phyloP scores from a whole-genome alignment of 305 asterid species.

The Rubia peregrina region DNA sequence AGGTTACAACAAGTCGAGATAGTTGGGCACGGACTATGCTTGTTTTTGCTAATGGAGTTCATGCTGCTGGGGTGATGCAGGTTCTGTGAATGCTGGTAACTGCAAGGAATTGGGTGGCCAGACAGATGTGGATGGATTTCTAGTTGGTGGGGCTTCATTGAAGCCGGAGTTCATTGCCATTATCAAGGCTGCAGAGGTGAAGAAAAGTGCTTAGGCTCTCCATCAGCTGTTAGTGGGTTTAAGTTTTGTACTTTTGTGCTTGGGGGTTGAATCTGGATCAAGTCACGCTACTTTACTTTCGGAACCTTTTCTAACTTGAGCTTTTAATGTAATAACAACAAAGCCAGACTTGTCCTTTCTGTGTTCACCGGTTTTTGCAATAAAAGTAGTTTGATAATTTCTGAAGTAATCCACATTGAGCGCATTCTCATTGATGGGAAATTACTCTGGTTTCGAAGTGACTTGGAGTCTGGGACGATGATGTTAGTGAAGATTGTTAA shows the following conservation, averaged over 20 bases:
- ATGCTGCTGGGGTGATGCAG: constrained; percentile 25
- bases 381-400: constrained; percentile 8
- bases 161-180: constrained; percentile 97
- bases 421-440: too few relatives aligned
- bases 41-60: neutral
- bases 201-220: constrained; percentile 51
- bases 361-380: neutral
- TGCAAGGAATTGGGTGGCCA: constrained; percentile 78
- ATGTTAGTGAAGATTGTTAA: too few relatives aligned
- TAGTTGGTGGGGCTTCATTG: constrained; percentile 91
- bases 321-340: constrained; percentile 14
- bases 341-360: neutral
- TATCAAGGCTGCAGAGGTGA: constrained; percentile 80
- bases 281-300: constrained; percentile 6
- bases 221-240: neutral
- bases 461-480: too few relatives aligned
- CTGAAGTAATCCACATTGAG: too few relatives aligned
- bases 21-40: neutral
- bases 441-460: too few relatives aligned
- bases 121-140: constrained; percentile 78
- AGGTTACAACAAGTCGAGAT: neutral
- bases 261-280: constrained; percentile 5
- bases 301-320: constrained; percentile 5
- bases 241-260: constrained; percentile 1
- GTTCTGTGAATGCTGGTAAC: constrained; percentile 81